phyloP scores from a whole-genome alignment of 306 rosid species.

The Corylus heterophylla region DNA sequence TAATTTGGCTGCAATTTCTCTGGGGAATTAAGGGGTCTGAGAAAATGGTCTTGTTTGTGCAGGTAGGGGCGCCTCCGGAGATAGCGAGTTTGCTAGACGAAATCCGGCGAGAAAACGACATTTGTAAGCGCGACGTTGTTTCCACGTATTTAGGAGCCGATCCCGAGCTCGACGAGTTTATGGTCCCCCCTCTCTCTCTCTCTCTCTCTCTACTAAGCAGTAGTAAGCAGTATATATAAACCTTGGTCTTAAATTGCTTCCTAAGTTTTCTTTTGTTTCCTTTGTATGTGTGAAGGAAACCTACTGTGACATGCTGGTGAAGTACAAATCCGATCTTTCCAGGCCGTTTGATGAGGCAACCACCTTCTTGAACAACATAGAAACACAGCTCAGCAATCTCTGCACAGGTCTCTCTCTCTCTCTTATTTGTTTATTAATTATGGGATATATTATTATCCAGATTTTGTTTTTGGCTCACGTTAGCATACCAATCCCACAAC shows the following conservation, averaged over 20 bases:
- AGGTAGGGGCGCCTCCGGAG: conserved; percentile 99
- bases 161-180: conserved; percentile 99
- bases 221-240: conserved; percentile 1
- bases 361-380: conserved; percentile 82
- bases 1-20: background rate
- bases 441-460: conserved; percentile 11
- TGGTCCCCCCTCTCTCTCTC: conserved; percentile 67
- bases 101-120: conserved; percentile 71
- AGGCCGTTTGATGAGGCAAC: conserved; percentile 95
- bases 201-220: conserved; percentile 2
- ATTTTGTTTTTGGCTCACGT: conserved; percentile 21
- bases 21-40: background rate
- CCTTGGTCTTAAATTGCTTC: conserved; percentile 31
- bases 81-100: conserved; percentile 73
- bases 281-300: conserved; percentile 50
- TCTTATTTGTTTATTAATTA: background rate
- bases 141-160: conserved; percentile 96
- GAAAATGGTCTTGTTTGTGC: background rate
- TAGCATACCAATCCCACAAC: background rate
- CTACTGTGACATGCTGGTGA: conserved; percentile 77
- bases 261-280: background rate
- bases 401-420: conserved; percentile 40
- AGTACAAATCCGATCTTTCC: conserved; percentile 81
- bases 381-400: conserved; percentile 74
- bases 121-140: conserved; percentile 49